Evolutionary conservation across 768 basidiomycete species (phyloP).

Genomic region (Amanita brunnescens): DNA sequence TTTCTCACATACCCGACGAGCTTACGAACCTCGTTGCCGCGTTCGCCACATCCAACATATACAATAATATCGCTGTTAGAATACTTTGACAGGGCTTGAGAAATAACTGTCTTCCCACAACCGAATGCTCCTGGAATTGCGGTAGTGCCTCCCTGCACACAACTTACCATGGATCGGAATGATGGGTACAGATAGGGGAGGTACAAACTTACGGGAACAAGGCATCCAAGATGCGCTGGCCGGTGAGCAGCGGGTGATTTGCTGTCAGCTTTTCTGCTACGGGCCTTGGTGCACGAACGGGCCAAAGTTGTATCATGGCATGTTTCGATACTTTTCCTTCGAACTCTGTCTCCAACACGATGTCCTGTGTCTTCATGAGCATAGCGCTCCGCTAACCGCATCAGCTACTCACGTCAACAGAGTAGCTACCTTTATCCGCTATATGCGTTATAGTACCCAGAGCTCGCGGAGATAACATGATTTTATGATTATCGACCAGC

Average conservation of each 20-base stretch:
- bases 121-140: constrained; percentile 99
- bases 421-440: constrained; percentile 90
- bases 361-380: constrained; percentile 48
- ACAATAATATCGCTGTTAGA: constrained; percentile 99
- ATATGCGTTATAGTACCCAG: constrained; percentile 92
- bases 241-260: constrained; percentile 85
- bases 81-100: constrained; percentile 94
- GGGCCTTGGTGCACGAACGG: constrained; percentile 94
- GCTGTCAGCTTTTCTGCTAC: constrained; percentile 94
- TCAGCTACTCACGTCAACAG: constrained; percentile 61
- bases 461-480: constrained; percentile 90
- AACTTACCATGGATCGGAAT: constrained; percentile 33
- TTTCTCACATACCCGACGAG: not conserved
- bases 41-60: constrained; percentile 98
- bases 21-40: constrained; percentile 79
- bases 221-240: constrained; percentile 94
- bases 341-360: constrained; percentile 96
- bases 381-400: not conserved
- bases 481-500: constrained; percentile 91
- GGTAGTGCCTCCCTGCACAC: constrained; percentile 93
- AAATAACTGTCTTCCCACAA: constrained; percentile 98
- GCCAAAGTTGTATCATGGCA: constrained; percentile 98
- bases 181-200: not conserved
- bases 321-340: constrained; percentile 91
- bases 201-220: constrained; percentile 74